Conservation (phyloP, 306 rosid species). For the Castanopsis chinensis region DNA sequence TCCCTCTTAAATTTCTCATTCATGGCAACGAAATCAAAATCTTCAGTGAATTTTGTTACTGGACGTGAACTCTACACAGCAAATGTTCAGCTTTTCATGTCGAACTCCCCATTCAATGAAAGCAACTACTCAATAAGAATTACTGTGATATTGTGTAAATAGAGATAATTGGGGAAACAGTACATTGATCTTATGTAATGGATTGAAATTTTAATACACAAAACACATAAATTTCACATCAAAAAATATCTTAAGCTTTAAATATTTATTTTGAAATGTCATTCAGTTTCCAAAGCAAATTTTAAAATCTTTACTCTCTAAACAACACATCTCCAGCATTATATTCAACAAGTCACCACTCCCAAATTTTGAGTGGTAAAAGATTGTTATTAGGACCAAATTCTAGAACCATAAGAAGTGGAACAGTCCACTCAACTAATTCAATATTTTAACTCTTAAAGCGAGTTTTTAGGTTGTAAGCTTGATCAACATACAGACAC, state of each 20-base stretch:
- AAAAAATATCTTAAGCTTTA: neutral
- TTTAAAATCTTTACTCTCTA: neutral
- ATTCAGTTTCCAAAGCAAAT: neutral
- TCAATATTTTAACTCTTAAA: neutral
- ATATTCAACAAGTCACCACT: neutral
- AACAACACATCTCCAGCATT: neutral
- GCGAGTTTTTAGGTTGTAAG: neutral
- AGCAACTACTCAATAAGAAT: neutral
- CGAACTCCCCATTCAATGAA: constrained; percentile 1
- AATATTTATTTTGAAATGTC: neutral
- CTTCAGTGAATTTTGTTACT: constrained; percentile 71
- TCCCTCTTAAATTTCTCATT: constrained; percentile 97
- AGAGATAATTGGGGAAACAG: neutral
- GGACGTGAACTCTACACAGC: constrained; percentile 60
- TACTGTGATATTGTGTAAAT: neutral
- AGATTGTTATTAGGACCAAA: neutral
- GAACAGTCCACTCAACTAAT: neutral
- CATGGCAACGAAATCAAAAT: constrained; percentile 93
- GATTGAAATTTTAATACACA: neutral
- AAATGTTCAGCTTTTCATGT: constrained; percentile 13
- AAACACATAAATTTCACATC: neutral
- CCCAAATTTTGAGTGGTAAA: neutral
- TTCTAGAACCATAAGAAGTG: neutral
- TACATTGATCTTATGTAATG: neutral
- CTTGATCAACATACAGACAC: neutral